phyloP scores from a whole-genome alignment of 371 early-diverging fungal species.

The Rhizopus sp. region DNA sequence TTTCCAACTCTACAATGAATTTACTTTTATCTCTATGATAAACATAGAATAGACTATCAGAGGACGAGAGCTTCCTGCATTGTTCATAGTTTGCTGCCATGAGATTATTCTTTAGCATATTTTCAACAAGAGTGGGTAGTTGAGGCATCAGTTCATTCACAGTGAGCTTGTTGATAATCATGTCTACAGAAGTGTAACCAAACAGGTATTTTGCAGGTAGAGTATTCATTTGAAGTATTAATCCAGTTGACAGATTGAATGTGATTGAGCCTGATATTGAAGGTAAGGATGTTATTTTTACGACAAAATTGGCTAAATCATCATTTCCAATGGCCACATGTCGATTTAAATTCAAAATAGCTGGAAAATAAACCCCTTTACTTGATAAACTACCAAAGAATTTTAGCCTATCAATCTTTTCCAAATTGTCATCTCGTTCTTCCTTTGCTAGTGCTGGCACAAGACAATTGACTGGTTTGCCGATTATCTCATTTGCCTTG shows the following conservation, averaged over 20 bases:
- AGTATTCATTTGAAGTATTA: conserved; percentile 56
- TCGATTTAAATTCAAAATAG: conserved; percentile 52
- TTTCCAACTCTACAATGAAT: conserved; percentile 62
- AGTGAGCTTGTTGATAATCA: conserved; percentile 46
- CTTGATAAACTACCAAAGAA: conserved; percentile 67
- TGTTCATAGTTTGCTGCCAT: conserved; percentile 26
- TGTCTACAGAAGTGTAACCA: conserved; percentile 48
- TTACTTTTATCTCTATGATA: conserved; percentile 66
- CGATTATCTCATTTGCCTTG: conserved; percentile 37
- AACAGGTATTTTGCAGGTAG: conserved; percentile 73
- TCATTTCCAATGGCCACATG: conserved; percentile 18
- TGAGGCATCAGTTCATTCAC: conserved; percentile 61
- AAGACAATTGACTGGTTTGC: conserved; percentile 42
- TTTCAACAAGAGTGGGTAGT: conserved; percentile 34
- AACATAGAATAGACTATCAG: conserved; percentile 39
- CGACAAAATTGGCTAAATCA: conserved; percentile 12
- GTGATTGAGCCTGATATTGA: conserved; percentile 67
- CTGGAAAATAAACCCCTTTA: conserved; percentile 60
- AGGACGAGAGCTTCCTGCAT: conserved; percentile 27
- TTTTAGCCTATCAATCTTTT: conserved; percentile 55
- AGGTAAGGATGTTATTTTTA: conserved; percentile 66
- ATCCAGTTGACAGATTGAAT: conserved; percentile 40
- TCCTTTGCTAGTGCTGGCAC: conserved; percentile 43
- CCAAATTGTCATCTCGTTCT: conserved; percentile 26
- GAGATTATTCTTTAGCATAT: conserved; percentile 16